Conservation (phyloP, 139 green algal genomes). For the Chlorella sp. region DNA sequence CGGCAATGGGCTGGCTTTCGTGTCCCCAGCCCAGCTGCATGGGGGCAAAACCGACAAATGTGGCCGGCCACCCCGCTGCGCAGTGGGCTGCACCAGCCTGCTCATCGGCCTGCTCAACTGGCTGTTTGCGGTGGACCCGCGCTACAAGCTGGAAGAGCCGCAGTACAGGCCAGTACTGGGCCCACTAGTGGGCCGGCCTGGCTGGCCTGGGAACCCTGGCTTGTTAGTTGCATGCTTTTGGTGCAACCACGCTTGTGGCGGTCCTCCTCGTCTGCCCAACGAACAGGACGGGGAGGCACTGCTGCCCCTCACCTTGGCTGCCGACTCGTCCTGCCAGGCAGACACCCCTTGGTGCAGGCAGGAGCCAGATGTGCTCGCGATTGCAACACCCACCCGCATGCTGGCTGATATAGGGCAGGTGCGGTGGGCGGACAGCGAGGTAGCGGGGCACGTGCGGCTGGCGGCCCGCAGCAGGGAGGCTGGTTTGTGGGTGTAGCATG, state of each 20-base stretch:
- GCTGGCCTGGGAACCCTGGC: neutral
- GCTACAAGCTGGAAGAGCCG: conserved; percentile 36
- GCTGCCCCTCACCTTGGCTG: neutral
- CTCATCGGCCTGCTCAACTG: conserved; percentile 51
- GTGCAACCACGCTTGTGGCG: neutral
- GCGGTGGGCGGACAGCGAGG: conserved; percentile 15
- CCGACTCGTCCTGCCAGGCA: neutral
- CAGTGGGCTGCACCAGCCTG: conserved; percentile 56
- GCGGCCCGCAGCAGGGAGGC: no score
- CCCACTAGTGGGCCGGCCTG: neutral
- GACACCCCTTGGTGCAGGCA: neutral
- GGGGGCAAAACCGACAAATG: neutral
- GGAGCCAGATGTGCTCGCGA: conserved; percentile 18
- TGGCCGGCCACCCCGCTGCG: neutral
- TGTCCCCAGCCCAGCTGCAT: neutral
- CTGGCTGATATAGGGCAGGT: conserved; percentile 21
- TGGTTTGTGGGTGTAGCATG: no score
- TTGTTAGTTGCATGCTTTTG: neutral
- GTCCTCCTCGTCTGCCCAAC: neutral
- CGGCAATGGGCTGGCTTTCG: no score
- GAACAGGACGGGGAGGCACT: no score
- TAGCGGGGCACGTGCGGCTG: no score
- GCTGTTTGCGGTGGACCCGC: conserved; percentile 42
- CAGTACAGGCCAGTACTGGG: conserved; percentile 22
- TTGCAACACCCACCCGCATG: neutral